Evolutionary conservation across 257 asterid species (phyloP), one percentile per base, ranked within the genome.

Genomic region (Ehretia macrophylla): DNA sequence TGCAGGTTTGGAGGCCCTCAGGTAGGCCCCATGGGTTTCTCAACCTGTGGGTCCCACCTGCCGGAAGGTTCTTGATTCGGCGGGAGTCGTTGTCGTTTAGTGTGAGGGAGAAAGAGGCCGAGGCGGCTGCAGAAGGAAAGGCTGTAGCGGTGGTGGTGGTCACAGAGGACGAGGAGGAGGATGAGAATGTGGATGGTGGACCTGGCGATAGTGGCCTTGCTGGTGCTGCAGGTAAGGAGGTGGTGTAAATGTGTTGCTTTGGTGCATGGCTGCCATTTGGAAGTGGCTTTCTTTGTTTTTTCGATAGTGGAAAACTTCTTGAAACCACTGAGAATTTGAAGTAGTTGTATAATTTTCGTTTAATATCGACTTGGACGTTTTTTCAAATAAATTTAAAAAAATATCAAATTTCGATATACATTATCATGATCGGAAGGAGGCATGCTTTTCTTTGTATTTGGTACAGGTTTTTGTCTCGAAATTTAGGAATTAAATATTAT

Each of bases 11-110:
- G 87, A 72, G 81, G 72, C 75, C 75, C 5, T 69, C 81, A 0
- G 79, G 86, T 16, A 70, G 84, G 78, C 78, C 81, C 3, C 84
- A 75, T 14, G 80, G 82, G 55, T 60, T 65, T 68, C 59, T 75
- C 11, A 70, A 70, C 52, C 21, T 75, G 63, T 77, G 78, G 81
- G 81, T 77, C 12, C 81, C 82, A 10, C 86, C 80, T 0, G 69
- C 81, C 0, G 80, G 84, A 58, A 61, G 78, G 68, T 72, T 81
- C 63, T 70, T 77, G 80, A 55, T 72, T 8, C 61, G 75, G 66
- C 60, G 72, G 58, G 78, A 75, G 32, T 77, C 80, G 21, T 62
- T 72, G 75, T 78, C 78, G 67, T 81, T 78, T 67, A 74, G 75
- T 48, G 68, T 66, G 32, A 73, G 70, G 51, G 78, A 56, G 59